A percentile compares a stretch with the other conserved stretches of the same genome.
phyloP scores from a whole-genome alignment of 2,329 filamentous ascomycete species.

The Microthyrium microscopicum region DNA sequence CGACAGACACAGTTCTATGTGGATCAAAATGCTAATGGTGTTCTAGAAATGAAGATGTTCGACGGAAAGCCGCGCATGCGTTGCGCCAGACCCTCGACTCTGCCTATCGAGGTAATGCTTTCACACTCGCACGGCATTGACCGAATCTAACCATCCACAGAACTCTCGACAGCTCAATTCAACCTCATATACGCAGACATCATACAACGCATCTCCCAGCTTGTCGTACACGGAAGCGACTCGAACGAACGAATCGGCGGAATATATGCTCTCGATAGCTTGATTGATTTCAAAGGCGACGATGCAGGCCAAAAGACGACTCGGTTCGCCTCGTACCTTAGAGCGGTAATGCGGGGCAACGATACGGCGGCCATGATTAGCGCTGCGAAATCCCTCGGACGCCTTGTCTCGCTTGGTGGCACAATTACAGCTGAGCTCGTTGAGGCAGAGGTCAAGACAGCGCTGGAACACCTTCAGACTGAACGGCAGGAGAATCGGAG shows the following conservation, averaged over 20 bases:
- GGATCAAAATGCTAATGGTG: slow-evolving; percentile 13
- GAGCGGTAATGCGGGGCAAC: slow-evolving; percentile 74
- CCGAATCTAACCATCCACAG: slow-evolving; percentile 25
- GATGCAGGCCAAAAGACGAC: slow-evolving; percentile 89
- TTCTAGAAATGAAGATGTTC: slow-evolving; percentile 26
- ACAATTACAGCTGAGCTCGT: slow-evolving; percentile 90
- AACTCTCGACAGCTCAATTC: slow-evolving; percentile 70
- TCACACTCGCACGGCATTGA: slow-evolving; percentile 7
- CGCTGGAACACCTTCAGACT: slow-evolving; percentile 90
- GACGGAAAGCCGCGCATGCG: slow-evolving; percentile 26
- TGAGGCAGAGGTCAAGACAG: slow-evolving; percentile 90
- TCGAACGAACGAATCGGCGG: slow-evolving; percentile 80
- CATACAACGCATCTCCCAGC: slow-evolving; percentile 46
- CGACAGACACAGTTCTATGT: not conserved
- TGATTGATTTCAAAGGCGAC: slow-evolving; percentile 93
- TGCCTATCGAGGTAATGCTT: slow-evolving; percentile 26
- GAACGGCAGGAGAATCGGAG: slow-evolving; percentile 85
- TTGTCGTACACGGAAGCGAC: slow-evolving; percentile 76
- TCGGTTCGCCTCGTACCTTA: slow-evolving; percentile 79
- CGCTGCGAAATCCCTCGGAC: slow-evolving; percentile 75
- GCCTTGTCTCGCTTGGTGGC: slow-evolving; percentile 80
- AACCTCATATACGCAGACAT: slow-evolving; percentile 50
- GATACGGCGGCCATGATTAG: slow-evolving; percentile 83
- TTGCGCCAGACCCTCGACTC: slow-evolving; percentile 27
- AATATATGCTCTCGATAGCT: slow-evolving; percentile 75